Base-by-base conservation (phyloP, 768 basidiomycete species). In the Suillus subluteus region DNA sequence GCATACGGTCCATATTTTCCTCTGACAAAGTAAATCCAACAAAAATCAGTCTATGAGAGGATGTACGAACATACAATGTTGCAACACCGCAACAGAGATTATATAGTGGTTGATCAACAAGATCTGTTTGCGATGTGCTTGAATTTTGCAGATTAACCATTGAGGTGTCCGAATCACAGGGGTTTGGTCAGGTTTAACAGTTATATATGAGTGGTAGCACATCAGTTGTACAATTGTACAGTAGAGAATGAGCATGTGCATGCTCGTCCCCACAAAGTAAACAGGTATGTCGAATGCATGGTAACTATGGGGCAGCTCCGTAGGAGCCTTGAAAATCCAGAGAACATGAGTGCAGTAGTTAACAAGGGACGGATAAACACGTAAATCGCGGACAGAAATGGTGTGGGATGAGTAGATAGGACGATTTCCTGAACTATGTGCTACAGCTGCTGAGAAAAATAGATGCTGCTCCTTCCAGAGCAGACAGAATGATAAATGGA, bases 391-490 rank as follows among this genome's bases (percentile, higher is more conserved):
- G 58, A n/a, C 55, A 30, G 37, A 38, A 62, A 62, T 62, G 15
- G 58, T 7, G 35, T 32, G 38, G 40, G 37, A 64, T 64, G 52
- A 30, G 43, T 37, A 26, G 52, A 62, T 21, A 38, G 13, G 13
- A 59, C 18, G 59, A 58, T 32, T 43, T 43, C 63, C 16, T 58
- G 38, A 35, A 58, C 58, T 64, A 64, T 62, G 63, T 64, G 63
- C 58, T 64, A 64, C 63, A 64, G 63, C 63, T 43, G 63, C n/a
- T 9, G 63, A n/a, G 58, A 62, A 62, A 63, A 62, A 18, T 40
- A 62, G 37, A 62, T 61, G 63, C 58, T 35, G 63, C 38, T 62
- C 54, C 58, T 40, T 58, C 30, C 32, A 30, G 30, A 61, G 59
- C 40, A 59, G 52, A 26, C 46, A 16, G 12, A 23, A 35, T 46